Evolutionary conservation across 2,329 filamentous ascomycete species (phyloP).

Genomic region (Laburnicola sp.): DNA sequence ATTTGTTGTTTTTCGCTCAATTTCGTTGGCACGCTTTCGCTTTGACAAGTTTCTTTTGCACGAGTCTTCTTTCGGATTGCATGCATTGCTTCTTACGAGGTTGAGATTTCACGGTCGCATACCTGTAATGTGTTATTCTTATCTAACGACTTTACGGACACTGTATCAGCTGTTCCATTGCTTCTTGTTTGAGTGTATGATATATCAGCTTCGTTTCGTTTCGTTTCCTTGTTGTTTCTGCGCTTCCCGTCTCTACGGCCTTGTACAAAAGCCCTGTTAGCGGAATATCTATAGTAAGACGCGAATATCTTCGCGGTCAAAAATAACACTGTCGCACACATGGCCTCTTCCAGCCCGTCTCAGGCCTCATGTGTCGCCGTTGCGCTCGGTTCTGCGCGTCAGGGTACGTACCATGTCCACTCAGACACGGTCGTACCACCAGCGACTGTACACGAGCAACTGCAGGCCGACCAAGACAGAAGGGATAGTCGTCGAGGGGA

Average conservation of each 20-base stretch:
- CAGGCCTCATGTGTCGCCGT: slow-evolving; percentile 25
- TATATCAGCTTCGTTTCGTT: slow-evolving; percentile 29
- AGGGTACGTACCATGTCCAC: slow-evolving; percentile 30
- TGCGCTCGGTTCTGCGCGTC: slow-evolving; percentile 33
- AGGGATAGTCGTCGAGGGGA: slow-evolving; percentile 25
- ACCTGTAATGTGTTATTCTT: slow-evolving; percentile 44
- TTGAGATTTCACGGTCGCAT: slow-evolving; percentile 38
- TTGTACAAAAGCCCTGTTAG: slow-evolving; percentile 45
- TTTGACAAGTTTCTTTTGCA: slow-evolving; percentile 24
- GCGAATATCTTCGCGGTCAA: slow-evolving; percentile 18
- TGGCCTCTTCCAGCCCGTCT: slow-evolving; percentile 14
- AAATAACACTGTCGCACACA: slow-evolving; percentile 15
- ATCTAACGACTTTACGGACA: slow-evolving; percentile 38
- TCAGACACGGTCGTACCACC: slow-evolving; percentile 21
- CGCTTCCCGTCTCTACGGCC: slow-evolving; percentile 38
- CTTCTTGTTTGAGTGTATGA: slow-evolving; percentile 36
- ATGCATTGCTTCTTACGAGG: slow-evolving; percentile 35
- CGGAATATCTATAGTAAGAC: slow-evolving; percentile 37
- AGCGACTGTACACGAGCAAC: slow-evolving; percentile 22
- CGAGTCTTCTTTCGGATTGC: slow-evolving; percentile 27
- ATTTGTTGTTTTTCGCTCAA: slow-evolving; percentile 17
- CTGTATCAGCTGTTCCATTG: slow-evolving; percentile 21
- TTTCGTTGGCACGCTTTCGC: slow-evolving; percentile 20
- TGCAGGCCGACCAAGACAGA: slow-evolving; percentile 34
- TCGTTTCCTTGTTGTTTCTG: slow-evolving; percentile 16